These are phyloP conservation scores for Cladosporium sphaerospermum DNA, from an alignment of 2,329 filamentous ascomycete genomes.

Conservation along the genomic window DNA sequence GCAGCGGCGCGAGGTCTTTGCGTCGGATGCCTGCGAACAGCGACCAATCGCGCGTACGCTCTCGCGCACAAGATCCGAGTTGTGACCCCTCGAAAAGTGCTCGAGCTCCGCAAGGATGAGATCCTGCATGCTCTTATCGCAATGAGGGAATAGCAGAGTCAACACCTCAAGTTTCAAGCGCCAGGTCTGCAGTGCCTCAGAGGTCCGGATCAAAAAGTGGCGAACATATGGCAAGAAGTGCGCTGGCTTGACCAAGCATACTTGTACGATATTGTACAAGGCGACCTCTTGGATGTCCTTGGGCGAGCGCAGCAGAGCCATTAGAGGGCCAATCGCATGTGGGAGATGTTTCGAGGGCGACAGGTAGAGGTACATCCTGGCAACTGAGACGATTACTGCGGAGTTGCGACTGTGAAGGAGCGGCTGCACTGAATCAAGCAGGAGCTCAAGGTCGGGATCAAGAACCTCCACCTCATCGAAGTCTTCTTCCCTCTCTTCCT, in stretches of 20 bases:
- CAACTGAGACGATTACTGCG: slow-evolving; percentile 82
- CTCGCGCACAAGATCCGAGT: slow-evolving; percentile 75
- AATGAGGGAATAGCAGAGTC: slow-evolving; percentile 83
- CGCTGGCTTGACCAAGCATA: slow-evolving; percentile 68
- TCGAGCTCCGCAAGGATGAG: slow-evolving; percentile 88
- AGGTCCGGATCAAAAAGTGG: slow-evolving; percentile 80
- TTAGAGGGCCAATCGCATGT: slow-evolving; percentile 71
- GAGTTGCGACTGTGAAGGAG: slow-evolving; percentile 89
- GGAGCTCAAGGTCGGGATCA: slow-evolving; percentile 74
- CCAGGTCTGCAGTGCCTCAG: slow-evolving; percentile 77
- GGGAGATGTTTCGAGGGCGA: slow-evolving; percentile 72
- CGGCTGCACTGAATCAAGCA: slow-evolving; percentile 74
- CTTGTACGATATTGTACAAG: slow-evolving; percentile 90
- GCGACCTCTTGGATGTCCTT: slow-evolving; percentile 85
- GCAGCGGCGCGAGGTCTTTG: slow-evolving; percentile 67
- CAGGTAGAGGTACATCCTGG: slow-evolving; percentile 76
- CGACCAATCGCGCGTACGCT: slow-evolving; percentile 88
- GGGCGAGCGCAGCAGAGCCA: slow-evolving; percentile 76
- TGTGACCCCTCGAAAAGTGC: slow-evolving; percentile 74
- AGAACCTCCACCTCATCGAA: slow-evolving; percentile 55
- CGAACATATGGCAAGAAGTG: slow-evolving; percentile 84
- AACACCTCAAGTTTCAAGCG: slow-evolving; percentile 86
- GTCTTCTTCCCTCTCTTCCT: slow-evolving; percentile 42
- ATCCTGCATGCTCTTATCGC: slow-evolving; percentile 67
- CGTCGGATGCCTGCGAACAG: slow-evolving; percentile 71